Conservation (phyloP, 768 basidiomycete species). For the Termitomyces sp. region DNA sequence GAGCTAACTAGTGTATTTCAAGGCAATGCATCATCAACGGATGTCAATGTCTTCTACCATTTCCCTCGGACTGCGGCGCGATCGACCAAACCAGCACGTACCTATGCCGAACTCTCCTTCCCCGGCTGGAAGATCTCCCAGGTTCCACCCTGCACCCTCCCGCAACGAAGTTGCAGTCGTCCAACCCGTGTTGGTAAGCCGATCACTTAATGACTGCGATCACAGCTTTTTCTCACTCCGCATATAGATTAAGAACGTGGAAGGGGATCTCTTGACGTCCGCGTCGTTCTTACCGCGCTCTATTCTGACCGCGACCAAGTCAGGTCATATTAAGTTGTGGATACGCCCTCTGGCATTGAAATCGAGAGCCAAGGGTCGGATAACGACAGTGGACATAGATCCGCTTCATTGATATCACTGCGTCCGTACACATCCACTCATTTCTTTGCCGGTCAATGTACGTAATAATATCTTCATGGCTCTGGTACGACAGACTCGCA, state of each 20-base stretch:
- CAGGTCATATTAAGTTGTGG: conserved; percentile 82
- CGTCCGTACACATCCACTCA: too few relatives aligned
- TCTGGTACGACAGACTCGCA: not conserved
- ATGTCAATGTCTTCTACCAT: conserved; percentile 76
- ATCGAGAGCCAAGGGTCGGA: conserved; percentile 24
- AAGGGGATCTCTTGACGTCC: conserved; percentile 72
- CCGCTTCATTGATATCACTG: conserved; percentile 7
- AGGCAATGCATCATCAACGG: conserved; percentile 66
- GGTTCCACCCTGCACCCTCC: conserved; percentile 87
- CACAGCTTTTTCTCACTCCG: conserved; percentile 2
- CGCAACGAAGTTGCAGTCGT: conserved; percentile 87
- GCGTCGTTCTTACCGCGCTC: conserved; percentile 77
- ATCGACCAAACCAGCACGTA: conserved; percentile 56
- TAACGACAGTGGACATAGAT: conserved; percentile 12
- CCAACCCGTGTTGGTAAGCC: conserved; percentile 83
- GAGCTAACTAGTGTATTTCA: not conserved
- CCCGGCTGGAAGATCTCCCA: conserved; percentile 39
- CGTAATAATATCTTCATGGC: conserved; percentile 3
- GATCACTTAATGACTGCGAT: not conserved
- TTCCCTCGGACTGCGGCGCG: conserved; percentile 69
- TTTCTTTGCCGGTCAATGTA: not conserved
- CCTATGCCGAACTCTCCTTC: conserved; percentile 35
- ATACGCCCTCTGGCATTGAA: conserved; percentile 63
- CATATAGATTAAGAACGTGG: conserved; percentile 72
- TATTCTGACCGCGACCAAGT: conserved; percentile 75